These are phyloP conservation scores for Pleurotus sapidus DNA, from an alignment of 768 basidiomycete species.

Conservation along the genomic window DNA sequence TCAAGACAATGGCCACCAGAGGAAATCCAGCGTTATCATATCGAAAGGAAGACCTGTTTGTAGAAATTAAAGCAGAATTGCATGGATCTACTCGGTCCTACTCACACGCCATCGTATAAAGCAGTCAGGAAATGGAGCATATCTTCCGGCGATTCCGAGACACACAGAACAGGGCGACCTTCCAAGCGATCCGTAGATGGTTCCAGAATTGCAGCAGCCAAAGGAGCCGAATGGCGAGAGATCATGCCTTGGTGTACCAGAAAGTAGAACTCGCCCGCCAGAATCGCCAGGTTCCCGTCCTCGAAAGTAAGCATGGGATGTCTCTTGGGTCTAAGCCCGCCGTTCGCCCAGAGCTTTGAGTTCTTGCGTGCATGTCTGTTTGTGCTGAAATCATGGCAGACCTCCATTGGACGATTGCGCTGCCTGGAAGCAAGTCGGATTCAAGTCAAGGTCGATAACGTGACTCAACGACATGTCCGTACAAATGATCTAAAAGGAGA, in stretches of 20 bases:
- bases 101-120: conserved; percentile 72
- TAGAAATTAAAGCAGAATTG: conserved; percentile 13
- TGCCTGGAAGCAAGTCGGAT: no score
- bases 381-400: conserved; percentile 41
- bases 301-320: conserved; percentile 59
- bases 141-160: conserved; percentile 56
- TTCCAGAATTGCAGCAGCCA: conserved; percentile 30
- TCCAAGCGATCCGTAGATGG: conserved; percentile 37
- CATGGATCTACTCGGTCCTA: conserved; percentile 10
- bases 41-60: conserved; percentile 40
- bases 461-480: no score
- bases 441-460: no score
- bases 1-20: conserved; percentile 54
- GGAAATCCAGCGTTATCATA: conserved; percentile 50
- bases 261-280: conserved; percentile 58
- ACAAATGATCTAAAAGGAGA: no score
- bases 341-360: conserved; percentile 8
- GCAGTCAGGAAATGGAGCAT: conserved; percentile 58
- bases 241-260: conserved; percentile 68
- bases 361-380: conserved; percentile 31
- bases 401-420: neutral
- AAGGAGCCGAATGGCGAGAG: conserved; percentile 55
- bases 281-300: conserved; percentile 69
- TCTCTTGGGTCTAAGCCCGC: conserved; percentile 23
- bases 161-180: conserved; percentile 50